Percentiles rank a stretch among this genome's conserved stretches.
Evolutionary conservation across 441 rosid genomes (phyloP).

Genomic region (Geranium incanum): DNA sequence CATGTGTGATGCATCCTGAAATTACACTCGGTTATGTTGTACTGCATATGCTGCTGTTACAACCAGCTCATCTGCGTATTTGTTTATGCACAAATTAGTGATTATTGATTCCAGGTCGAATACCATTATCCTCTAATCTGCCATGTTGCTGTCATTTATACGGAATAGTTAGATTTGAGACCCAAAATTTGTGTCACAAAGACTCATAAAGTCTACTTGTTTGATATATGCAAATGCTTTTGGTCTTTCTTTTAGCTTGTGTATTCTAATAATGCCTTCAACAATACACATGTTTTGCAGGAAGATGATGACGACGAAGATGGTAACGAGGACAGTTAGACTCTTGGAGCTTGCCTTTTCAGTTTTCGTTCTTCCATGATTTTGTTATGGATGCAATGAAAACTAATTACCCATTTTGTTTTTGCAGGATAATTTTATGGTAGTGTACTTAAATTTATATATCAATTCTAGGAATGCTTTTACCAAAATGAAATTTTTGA

Average conservation of each 20-base stretch:
- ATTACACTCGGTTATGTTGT: not conserved
- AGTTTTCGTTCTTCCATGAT: not conserved
- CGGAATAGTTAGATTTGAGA: not conserved
- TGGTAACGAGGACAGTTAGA: slow-evolving; percentile 14
- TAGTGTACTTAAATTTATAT: not conserved
- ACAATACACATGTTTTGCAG: slow-evolving; percentile 14
- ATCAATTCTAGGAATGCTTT: not conserved
- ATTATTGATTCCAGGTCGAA: not conserved
- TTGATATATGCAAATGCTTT: not conserved
- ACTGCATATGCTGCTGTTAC: not conserved
- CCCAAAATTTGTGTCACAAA: not conserved
- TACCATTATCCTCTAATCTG: not conserved
- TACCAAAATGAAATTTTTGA: not conserved
- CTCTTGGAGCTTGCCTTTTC: not conserved
- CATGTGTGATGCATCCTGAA: not conserved
- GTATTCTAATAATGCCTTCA: not conserved
- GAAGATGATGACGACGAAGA: slow-evolving; percentile 24
- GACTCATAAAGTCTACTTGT: not conserved
- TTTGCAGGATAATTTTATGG: not conserved
- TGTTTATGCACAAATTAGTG: not conserved
- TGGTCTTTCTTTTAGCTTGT: not conserved
- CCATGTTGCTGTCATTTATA: not conserved
- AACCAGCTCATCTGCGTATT: not conserved
- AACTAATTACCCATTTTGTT: not conserved
- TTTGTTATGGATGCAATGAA: not conserved